Conservation (phyloP, 352 stramenopile species). For the Phytophthora podocarpi region DNA sequence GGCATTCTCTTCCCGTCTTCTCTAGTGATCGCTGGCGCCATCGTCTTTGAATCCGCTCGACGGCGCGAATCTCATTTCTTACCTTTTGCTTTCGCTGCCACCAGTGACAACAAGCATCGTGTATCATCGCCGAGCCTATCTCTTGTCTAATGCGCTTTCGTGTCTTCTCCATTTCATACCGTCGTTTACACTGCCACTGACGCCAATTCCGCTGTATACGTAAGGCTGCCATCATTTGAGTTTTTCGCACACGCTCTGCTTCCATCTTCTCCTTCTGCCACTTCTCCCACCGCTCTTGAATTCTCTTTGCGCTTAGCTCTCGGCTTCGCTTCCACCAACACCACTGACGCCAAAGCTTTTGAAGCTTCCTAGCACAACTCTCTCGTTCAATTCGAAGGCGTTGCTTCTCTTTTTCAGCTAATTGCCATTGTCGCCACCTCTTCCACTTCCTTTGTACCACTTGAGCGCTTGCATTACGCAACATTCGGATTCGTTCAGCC, state of each 20-base stretch:
- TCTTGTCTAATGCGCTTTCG: too few relatives aligned
- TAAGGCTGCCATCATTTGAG: slow-evolving; percentile 1
- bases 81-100: too few relatives aligned
- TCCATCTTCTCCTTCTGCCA: slow-evolving; percentile 11
- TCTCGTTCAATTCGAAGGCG: slow-evolving; percentile 12
- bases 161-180: slow-evolving; percentile 4
- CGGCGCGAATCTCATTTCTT: neutral
- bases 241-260: slow-evolving; percentile 1
- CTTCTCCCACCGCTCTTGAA: too few relatives aligned
- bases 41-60: slow-evolving; percentile 15
- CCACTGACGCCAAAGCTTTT: slow-evolving; percentile 21
- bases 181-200: neutral
- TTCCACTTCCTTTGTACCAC: slow-evolving; percentile 22
- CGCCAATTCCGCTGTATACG: slow-evolving; percentile 8
- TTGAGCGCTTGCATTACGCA: slow-evolving; percentile 21
- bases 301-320: slow-evolving; percentile 10
- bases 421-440: slow-evolving; percentile 14
- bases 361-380: slow-evolving; percentile 15
- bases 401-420: slow-evolving; percentile 2
- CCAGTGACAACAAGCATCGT: too few relatives aligned
- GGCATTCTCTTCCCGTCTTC: neutral
- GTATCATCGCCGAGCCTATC: too few relatives aligned
- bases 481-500: slow-evolving; percentile 10
- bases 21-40: slow-evolving; percentile 1
- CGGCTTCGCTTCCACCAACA: neutral